Conservation (phyloP, 2,329 filamentous ascomycete genomes). For the Trichoderma atroviride region DNA sequence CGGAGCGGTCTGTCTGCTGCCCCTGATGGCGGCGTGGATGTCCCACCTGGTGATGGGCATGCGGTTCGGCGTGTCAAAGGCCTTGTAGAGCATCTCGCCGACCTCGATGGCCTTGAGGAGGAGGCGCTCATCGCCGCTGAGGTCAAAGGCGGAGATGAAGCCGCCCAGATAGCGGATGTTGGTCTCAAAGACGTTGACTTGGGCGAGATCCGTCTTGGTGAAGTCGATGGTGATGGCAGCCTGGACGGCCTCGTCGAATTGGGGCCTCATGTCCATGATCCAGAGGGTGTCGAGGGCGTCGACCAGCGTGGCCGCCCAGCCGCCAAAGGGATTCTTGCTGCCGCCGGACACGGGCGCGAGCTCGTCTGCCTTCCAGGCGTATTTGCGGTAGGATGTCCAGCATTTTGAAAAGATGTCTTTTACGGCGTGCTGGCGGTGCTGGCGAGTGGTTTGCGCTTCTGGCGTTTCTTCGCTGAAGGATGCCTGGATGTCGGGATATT, state of each 20-base stretch:
- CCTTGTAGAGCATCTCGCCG: slow-evolving; percentile 55
- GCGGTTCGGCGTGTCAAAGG: slow-evolving; percentile 55
- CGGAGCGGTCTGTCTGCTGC: slow-evolving; percentile 30
- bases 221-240: slow-evolving; percentile 55
- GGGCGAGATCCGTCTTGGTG: slow-evolving; percentile 44
- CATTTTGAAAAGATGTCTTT: slow-evolving; percentile 47
- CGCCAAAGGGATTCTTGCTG: slow-evolving; percentile 53
- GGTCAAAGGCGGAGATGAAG: slow-evolving; percentile 53
- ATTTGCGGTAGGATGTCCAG: slow-evolving; percentile 55
- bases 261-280: slow-evolving; percentile 62
- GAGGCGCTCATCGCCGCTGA: slow-evolving; percentile 48
- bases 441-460: background rate
- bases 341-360: slow-evolving; percentile 51
- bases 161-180: slow-evolving; percentile 59
- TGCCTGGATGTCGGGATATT: slow-evolving; percentile 41
- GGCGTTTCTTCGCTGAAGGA: slow-evolving; percentile 34
- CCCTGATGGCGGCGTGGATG: slow-evolving; percentile 33
- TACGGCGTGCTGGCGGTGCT: slow-evolving; percentile 43
- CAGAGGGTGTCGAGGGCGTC: slow-evolving; percentile 63
- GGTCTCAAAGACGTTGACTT: slow-evolving; percentile 58
- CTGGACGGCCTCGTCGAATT: slow-evolving; percentile 57
- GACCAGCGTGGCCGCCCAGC: slow-evolving; percentile 62
- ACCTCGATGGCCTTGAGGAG: slow-evolving; percentile 53
- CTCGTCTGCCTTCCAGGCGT: slow-evolving; percentile 58
- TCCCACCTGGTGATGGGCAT: slow-evolving; percentile 46